Evolutionary conservation across 345 rosid genomes (phyloP).

Genomic region (Excoecaria agallocha): DNA sequence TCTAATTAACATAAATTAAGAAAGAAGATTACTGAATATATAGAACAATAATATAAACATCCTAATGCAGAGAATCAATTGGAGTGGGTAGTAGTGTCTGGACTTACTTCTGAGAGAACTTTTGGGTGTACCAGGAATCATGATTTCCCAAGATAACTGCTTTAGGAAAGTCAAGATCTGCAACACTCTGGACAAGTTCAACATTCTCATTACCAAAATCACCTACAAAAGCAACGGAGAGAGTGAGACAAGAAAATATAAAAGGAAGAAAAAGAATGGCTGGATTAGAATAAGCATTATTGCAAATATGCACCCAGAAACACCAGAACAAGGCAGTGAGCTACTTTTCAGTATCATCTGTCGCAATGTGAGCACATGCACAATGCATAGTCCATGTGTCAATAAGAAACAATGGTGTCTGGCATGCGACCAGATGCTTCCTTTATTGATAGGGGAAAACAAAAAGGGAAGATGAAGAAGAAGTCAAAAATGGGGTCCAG

Average conservation of each 20-base stretch:
- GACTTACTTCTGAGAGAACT: conserved; percentile 56
- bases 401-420: neutral
- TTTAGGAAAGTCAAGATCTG: conserved; percentile 60
- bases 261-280: neutral
- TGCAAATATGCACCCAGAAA: neutral
- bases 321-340: neutral
- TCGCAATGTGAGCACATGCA: neutral
- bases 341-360: conserved; percentile 9
- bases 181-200: conserved; percentile 60
- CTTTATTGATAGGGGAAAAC: neutral
- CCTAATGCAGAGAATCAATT: neutral
- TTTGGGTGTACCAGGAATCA: conserved; percentile 71
- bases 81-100: neutral
- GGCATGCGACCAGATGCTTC: conserved; percentile 3
- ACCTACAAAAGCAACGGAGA: conserved; percentile 42
- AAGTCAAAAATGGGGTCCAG: neutral
- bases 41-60: neutral
- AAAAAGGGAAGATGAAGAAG: neutral
- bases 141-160: conserved; percentile 84
- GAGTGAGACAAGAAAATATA: conserved; percentile 6
- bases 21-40: neutral
- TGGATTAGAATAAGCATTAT: neutral
- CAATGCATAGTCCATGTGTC: neutral
- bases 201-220: conserved; percentile 85
- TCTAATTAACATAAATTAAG: conserved; percentile 1